phyloP scores from a whole-genome alignment of 768 basidiomycete genomes.

The Paxillus ammoniavirescens region DNA sequence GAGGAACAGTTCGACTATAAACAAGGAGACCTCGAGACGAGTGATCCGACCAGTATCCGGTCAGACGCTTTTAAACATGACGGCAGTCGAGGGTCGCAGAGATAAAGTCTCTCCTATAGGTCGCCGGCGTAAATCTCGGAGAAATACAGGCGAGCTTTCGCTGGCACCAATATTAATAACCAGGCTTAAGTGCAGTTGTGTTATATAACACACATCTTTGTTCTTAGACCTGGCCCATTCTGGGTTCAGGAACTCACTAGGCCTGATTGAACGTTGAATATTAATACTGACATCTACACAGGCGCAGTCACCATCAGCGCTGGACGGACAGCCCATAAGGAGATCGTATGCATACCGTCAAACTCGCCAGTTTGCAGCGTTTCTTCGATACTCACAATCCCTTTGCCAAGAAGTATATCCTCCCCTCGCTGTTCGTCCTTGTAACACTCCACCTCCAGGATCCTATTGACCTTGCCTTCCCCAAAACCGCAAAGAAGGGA shows the following conservation, averaged over 20 bases:
- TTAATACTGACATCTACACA: too few relatives aligned
- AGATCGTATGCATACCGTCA: slow-evolving; percentile 64
- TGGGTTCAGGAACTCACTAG: too few relatives aligned
- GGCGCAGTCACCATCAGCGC: slow-evolving; percentile 4
- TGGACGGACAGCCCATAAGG: neutral
- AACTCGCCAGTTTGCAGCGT: slow-evolving; percentile 87
- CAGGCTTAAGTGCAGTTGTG: too few relatives aligned
- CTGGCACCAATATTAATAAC: too few relatives aligned
- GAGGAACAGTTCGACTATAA: neutral
- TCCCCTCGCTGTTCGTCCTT: slow-evolving; percentile 72
- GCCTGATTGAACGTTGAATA: too few relatives aligned
- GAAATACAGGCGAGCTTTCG: too few relatives aligned
- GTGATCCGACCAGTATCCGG: neutral
- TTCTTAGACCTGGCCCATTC: too few relatives aligned
- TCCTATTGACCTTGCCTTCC: slow-evolving; percentile 45
- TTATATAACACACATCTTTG: too few relatives aligned
- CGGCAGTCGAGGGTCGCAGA: too few relatives aligned
- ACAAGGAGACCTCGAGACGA: neutral
- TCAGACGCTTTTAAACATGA: neutral
- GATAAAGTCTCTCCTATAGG: too few relatives aligned
- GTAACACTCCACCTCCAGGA: slow-evolving; percentile 74
- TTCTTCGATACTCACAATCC: slow-evolving; percentile 69
- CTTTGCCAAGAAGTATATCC: slow-evolving; percentile 74
- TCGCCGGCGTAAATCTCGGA: too few relatives aligned
- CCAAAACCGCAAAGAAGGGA: slow-evolving; percentile 61